Evolutionary conservation across 164 flowering plant species (phyloP).

Genomic region (Annona cherimola): DNA sequence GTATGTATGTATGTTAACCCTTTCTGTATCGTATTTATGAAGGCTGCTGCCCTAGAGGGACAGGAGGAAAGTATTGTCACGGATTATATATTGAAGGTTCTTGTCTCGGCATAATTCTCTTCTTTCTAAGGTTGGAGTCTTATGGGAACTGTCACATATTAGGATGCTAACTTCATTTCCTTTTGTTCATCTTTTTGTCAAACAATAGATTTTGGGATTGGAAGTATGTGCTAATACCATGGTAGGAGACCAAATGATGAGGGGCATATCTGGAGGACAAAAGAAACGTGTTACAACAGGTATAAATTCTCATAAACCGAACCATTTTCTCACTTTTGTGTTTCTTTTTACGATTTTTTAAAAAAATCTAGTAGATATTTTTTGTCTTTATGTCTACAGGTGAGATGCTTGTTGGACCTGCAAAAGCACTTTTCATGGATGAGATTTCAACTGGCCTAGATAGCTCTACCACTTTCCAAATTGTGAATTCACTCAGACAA

Average conservation of each 20-base stretch:
- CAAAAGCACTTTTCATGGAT: constrained; percentile 15
- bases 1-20: background rate
- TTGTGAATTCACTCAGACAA: constrained; percentile 55
- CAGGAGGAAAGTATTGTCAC: constrained; percentile 23
- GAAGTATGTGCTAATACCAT: constrained; percentile 26
- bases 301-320: background rate
- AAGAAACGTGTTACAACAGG: constrained; percentile 30
- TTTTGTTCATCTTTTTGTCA: background rate
- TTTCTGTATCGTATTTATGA: constrained; percentile 22
- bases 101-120: no score
- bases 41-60: constrained; percentile 27
- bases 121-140: background rate
- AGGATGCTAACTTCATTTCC: background rate
- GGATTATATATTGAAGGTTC: constrained; percentile 25
- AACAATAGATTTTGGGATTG: constrained; percentile 23
- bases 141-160: no score
- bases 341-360: no score
- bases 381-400: constrained; percentile 1
- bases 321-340: background rate
- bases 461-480: constrained; percentile 60
- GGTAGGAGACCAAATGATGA: constrained; percentile 25
- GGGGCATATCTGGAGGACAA: constrained; percentile 30
- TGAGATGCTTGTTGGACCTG: constrained; percentile 17
- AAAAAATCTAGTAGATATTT: background rate
- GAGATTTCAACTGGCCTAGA: constrained; percentile 40